phyloP scores from a whole-genome alignment of 306 rosid species.

The Glycine latifolia region DNA sequence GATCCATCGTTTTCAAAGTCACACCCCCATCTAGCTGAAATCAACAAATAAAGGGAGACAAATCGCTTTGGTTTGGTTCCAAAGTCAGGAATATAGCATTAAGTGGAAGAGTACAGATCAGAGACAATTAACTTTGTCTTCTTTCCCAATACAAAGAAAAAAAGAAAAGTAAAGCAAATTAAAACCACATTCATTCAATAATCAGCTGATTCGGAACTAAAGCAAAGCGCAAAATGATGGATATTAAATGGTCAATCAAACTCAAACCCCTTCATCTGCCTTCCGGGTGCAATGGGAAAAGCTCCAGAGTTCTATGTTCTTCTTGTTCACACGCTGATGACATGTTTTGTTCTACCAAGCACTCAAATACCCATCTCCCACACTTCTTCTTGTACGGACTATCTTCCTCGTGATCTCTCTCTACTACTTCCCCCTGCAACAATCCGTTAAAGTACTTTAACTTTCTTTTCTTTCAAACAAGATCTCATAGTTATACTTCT shows the following conservation, averaged over 20 bases:
- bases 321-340: conserved; percentile 42
- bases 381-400: conserved; percentile 86
- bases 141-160: conserved; percentile 74
- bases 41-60: conserved; percentile 55
- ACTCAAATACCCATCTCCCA: conserved; percentile 75
- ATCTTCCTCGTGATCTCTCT: conserved; percentile 59
- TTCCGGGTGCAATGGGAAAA: conserved; percentile 94
- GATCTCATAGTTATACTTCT: background rate
- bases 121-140: conserved; percentile 68
- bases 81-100: conserved; percentile 59
- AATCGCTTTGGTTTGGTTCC: conserved; percentile 56
- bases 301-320: conserved; percentile 80
- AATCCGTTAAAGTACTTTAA: background rate
- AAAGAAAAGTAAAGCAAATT: conserved; percentile 59
- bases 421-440: conserved; percentile 55
- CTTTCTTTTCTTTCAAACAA: background rate
- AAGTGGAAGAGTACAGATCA: conserved; percentile 59
- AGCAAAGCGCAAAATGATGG: conserved; percentile 1
- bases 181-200: conserved; percentile 46
- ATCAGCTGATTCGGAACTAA: conserved; percentile 35
- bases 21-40: conserved; percentile 47
- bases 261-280: conserved; percentile 65
- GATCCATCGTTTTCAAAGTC: conserved; percentile 50
- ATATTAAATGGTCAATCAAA: conserved; percentile 10
- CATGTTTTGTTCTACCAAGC: conserved; percentile 57